These are phyloP conservation scores for Moricandia moricandioides DNA, from an alignment of 345 rosid genomes.

Conservation along the genomic window DNA sequence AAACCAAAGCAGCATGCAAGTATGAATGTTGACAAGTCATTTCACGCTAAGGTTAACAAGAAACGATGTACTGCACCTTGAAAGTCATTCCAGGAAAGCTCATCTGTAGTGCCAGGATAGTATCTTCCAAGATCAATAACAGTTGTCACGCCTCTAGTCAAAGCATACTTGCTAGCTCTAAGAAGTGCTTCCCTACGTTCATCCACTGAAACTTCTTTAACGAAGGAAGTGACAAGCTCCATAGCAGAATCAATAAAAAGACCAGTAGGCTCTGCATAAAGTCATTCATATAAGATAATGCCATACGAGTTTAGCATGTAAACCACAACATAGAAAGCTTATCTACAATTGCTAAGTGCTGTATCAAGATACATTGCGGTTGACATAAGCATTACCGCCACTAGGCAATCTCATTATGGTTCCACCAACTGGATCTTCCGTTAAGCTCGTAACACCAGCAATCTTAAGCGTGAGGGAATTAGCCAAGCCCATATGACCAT, in stretches of 20 bases:
- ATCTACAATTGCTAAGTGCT: neutral
- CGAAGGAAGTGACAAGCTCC: constrained; percentile 54
- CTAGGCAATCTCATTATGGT: constrained; percentile 50
- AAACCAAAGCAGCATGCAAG: neutral
- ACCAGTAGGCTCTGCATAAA: constrained; percentile 59
- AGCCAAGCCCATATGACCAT: constrained; percentile 93
- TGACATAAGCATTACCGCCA: constrained; percentile 59
- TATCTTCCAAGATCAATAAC: constrained; percentile 87
- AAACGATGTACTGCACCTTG: constrained; percentile 50
- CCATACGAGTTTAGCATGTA: constrained; percentile 13
- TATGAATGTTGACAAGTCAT: neutral
- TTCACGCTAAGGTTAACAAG: neutral
- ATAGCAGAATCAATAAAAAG: constrained; percentile 83
- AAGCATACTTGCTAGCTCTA: constrained; percentile 71
- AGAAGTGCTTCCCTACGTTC: constrained; percentile 81
- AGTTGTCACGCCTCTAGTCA: constrained; percentile 79
- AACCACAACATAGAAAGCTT: neutral
- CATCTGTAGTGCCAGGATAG: constrained; percentile 61
- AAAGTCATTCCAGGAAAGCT: constrained; percentile 80
- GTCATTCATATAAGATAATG: constrained; percentile 2
- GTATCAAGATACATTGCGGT: neutral
- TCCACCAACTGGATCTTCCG: constrained; percentile 79
- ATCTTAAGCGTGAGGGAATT: constrained; percentile 69
- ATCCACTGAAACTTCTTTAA: constrained; percentile 66
- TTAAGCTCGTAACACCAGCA: constrained; percentile 55